These are phyloP conservation scores for Trichoderma sp. DNA, from an alignment of 2,329 filamentous ascomycete species.

Conservation along the genomic window DNA sequence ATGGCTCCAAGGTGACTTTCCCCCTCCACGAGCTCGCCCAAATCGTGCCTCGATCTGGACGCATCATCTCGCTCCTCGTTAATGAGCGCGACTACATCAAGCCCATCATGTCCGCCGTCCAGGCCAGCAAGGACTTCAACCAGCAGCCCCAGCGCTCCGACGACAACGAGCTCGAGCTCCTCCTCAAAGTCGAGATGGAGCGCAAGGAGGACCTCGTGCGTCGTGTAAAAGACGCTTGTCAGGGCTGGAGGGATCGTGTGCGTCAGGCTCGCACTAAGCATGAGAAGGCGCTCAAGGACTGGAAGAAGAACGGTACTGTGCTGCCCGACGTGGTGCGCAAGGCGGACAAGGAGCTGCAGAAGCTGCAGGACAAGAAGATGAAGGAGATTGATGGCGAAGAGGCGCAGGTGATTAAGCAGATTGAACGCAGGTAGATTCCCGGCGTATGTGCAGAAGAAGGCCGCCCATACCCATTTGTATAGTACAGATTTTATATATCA, in stretches of 20 bases:
- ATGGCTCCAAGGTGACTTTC: slow-evolving; percentile 36
- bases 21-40: slow-evolving; percentile 58
- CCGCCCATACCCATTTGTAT: neutral
- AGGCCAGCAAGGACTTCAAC: slow-evolving; percentile 56
- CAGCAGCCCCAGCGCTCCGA: slow-evolving; percentile 60
- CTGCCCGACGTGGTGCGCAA: slow-evolving; percentile 51
- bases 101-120: slow-evolving; percentile 58
- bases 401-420: slow-evolving; percentile 48
- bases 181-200: slow-evolving; percentile 56
- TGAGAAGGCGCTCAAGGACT: slow-evolving; percentile 52
- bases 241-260: slow-evolving; percentile 54
- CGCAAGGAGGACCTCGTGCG: slow-evolving; percentile 48
- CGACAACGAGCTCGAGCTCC: slow-evolving; percentile 61
- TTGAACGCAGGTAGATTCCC: slow-evolving; percentile 32
- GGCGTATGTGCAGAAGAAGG: neutral
- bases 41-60: slow-evolving; percentile 50
- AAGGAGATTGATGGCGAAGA: slow-evolving; percentile 52
- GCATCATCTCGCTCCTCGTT: slow-evolving; percentile 45
- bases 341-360: slow-evolving; percentile 50
- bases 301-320: slow-evolving; percentile 47
- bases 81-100: slow-evolving; percentile 50
- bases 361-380: slow-evolving; percentile 56
- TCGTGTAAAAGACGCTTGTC: slow-evolving; percentile 47
- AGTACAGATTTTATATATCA: slow-evolving; percentile 24
- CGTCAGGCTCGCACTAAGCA: slow-evolving; percentile 49